Conservation (phyloP, 2,329 filamentous ascomycete species). For the Penicillium janthinellum region DNA sequence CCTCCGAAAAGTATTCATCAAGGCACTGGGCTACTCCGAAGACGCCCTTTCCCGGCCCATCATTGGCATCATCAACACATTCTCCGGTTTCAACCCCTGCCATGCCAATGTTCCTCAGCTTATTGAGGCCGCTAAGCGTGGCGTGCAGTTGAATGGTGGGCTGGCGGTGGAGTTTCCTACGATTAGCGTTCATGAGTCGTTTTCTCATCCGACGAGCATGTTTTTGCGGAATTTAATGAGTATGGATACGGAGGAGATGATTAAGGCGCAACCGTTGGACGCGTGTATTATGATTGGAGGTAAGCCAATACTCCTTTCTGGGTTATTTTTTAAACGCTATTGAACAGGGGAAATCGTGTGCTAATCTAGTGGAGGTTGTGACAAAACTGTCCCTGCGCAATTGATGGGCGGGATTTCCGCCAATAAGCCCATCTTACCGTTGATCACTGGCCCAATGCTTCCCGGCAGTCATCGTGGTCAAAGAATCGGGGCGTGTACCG, state of each 20-base stretch:
- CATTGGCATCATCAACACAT: conserved; percentile 74
- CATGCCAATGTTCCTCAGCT: conserved; percentile 72
- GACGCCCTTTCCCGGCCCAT: conserved; percentile 70
- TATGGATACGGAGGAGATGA: conserved; percentile 81
- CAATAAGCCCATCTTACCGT: conserved; percentile 69
- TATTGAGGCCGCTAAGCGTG: conserved; percentile 69
- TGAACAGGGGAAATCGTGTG: neutral
- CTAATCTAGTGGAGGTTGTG: conserved; percentile 58
- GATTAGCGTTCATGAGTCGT: conserved; percentile 70
- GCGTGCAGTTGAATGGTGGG: conserved; percentile 67
- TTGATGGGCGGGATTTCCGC: conserved; percentile 75
- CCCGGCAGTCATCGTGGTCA: conserved; percentile 66
- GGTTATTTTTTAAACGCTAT: neutral
- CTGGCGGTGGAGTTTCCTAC: conserved; percentile 73
- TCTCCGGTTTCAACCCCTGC: conserved; percentile 73
- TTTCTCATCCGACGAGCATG: conserved; percentile 73
- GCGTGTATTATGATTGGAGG: conserved; percentile 68
- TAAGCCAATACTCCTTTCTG: conserved; percentile 25
- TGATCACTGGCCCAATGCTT: conserved; percentile 76
- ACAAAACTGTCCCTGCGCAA: conserved; percentile 74
- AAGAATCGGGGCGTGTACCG: conserved; percentile 71
- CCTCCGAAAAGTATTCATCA: conserved; percentile 75
- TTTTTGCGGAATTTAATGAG: conserved; percentile 74
- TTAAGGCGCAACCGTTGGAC: conserved; percentile 70
- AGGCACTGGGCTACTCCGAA: conserved; percentile 72